Base-by-base conservation (phyloP, 164 flowering plant species). In the Taxillus chinensis region DNA sequence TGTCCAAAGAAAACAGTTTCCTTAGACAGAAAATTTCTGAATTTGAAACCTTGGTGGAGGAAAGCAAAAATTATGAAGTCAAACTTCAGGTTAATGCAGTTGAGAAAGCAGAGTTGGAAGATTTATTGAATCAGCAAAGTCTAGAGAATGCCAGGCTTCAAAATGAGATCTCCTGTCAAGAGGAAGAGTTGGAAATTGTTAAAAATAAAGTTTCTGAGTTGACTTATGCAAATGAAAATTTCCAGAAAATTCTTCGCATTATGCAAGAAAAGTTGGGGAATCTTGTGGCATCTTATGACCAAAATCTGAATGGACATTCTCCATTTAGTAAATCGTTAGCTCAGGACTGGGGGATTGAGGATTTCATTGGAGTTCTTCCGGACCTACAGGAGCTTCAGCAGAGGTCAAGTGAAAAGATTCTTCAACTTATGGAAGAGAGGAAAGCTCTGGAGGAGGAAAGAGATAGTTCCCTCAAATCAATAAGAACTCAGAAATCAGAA, bases 361-460 rank as follows among this genome's bases (percentile, higher is more conserved):
- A 77, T 67, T 64, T 81, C 43, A 12, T 60, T 17, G 73, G 61
- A 59, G 42, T 61, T 45, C 45, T 79, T 51, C 57, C 64, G 71
- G 77, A 67, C 40, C 65, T 90, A 57, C 93, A 83, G 69, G 71
- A 80, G 70, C 74, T 81, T 57, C 89, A 79, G 67, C 51, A 67
- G 41, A 71, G 54, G 61, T 71, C 81, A 45, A 72, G 52, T 68
- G 63, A 62, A 66, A 80, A 67, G 66, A 68, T 82, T 62, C 66
- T 64, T 64, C 75, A 76, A 56, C 76, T 86, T 41, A 57, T 75
- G 70, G 71, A 75, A 63, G 84, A 80, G 71, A 86, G 73, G 55
- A 62, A 71, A 68, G 72, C 45, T 63, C 66, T 80, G 10, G 64
- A 64, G 62, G 61, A 67, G 53, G 86, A 84, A 68, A 81, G 77